Conservation (phyloP, 2,329 filamentous ascomycete species). For the Trichophaea hybrida region DNA sequence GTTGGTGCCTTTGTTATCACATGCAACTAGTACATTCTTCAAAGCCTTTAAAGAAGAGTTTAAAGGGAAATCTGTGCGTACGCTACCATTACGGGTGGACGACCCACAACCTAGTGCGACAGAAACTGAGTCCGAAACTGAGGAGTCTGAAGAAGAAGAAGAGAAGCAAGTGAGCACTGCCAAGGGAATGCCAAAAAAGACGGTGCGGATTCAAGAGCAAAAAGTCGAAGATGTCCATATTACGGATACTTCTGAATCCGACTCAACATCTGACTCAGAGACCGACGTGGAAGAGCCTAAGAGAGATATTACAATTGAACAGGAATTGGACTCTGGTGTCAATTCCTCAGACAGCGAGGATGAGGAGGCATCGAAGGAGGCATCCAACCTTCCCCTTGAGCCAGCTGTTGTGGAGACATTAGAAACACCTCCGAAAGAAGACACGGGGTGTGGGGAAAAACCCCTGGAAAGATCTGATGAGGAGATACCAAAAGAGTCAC, state of each 20-base stretch:
- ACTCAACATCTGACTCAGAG: background rate
- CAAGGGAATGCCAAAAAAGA: constrained; percentile 3
- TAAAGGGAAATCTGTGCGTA: constrained; percentile 12
- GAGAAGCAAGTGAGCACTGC: background rate
- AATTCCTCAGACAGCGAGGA: constrained; percentile 23
- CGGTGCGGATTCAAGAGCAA: background rate
- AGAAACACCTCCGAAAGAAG: constrained; percentile 4
- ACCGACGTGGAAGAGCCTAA: background rate
- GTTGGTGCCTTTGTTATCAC: constrained; percentile 15
- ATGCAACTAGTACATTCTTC: constrained; percentile 19
- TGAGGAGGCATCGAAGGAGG: background rate
- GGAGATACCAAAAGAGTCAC: constrained; percentile 29
- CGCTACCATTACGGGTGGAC: background rate
- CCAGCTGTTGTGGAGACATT: constrained; percentile 27
- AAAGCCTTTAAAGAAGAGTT: constrained; percentile 23
- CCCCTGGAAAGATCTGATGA: background rate
- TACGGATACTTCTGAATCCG: background rate
- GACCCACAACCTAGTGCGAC: constrained; percentile 18
- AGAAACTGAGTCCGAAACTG: background rate
- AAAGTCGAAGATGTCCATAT: background rate
- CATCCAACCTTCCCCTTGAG: constrained; percentile 21
- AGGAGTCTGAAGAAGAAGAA: background rate
- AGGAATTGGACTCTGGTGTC: constrained; percentile 20
- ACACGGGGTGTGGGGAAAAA: constrained; percentile 11
- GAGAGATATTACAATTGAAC: background rate